Evolutionary conservation across 306 rosid genomes (phyloP).

Genomic region (Pyrus communis): DNA sequence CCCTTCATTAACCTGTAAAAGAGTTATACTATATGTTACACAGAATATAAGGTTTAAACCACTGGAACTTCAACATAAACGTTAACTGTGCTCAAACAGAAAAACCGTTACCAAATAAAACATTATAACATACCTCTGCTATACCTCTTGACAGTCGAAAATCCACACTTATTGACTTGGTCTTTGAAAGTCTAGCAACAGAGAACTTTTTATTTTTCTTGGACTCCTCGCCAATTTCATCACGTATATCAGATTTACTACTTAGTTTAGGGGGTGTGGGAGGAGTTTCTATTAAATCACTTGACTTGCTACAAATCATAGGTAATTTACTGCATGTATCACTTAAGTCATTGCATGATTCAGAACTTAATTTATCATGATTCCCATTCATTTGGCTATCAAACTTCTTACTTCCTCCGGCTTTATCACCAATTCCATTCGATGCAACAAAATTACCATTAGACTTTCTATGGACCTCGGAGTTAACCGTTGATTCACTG

Average conservation of each 20-base stretch:
- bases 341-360: conserved; percentile 57
- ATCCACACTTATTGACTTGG: conserved; percentile 85
- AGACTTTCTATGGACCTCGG: conserved; percentile 38
- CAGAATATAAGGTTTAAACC: background rate
- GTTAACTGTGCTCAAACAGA: conserved; percentile 5
- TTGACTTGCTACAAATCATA: conserved; percentile 35
- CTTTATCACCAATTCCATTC: conserved; percentile 38
- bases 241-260: conserved; percentile 32
- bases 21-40: background rate
- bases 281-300: conserved; percentile 36
- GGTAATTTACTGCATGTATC: conserved; percentile 54
- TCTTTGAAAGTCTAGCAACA: conserved; percentile 64
- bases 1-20: conserved; percentile 89
- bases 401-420: conserved; percentile 28
- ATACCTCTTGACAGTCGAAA: conserved; percentile 93
- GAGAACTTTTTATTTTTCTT: conserved; percentile 67
- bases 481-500: conserved; percentile 31
- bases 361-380: conserved; percentile 47
- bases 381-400: conserved; percentile 44
- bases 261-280: conserved; percentile 33
- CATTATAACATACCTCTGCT: conserved; percentile 63
- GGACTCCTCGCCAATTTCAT: conserved; percentile 44
- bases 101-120: background rate
- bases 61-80: conserved; percentile 1
- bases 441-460: conserved; percentile 26